Percentiles rank a stretch among this genome's conserved stretches.
These are phyloP conservation scores for Cercis canadensis DNA, from an alignment of 306 rosid genomes.

Conservation along the genomic window DNA sequence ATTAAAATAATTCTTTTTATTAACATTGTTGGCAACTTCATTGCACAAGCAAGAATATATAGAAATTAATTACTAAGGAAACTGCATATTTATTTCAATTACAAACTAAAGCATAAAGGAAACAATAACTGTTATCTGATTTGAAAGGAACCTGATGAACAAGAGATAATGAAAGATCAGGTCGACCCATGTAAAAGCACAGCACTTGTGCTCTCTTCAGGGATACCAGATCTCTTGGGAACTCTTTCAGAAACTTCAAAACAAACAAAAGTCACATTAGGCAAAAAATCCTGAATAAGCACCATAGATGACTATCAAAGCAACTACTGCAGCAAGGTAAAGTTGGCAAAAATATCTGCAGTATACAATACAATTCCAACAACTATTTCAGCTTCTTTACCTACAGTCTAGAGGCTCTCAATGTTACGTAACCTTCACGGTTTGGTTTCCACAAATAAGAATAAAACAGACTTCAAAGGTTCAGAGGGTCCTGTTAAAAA, in stretches of 20 bases:
- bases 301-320: conserved; percentile 25
- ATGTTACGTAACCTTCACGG: too few species aligned
- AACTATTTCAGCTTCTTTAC: background rate
- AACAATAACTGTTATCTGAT: conserved; percentile 22
- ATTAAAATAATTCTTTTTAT: too few species aligned
- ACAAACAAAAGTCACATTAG: conserved; percentile 30
- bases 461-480: too few species aligned
- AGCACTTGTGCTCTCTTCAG: conserved; percentile 81
- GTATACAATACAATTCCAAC: conserved; percentile 11
- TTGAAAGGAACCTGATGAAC: conserved; percentile 68
- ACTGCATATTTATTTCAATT: conserved; percentile 3
- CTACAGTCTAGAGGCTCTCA: conserved; percentile 7
- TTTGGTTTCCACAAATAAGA: too few species aligned
- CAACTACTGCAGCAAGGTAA: conserved; percentile 5
- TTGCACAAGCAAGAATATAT: background rate
- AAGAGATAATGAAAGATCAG: conserved; percentile 65
- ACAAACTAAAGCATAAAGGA: conserved; percentile 29
- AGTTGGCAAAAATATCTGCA: conserved; percentile 28
- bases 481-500: background rate
- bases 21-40: background rate
- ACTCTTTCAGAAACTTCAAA: conserved; percentile 53
- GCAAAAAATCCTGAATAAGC: conserved; percentile 1
- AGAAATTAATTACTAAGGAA: too few species aligned
- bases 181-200: conserved; percentile 77
- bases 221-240: conserved; percentile 81